Percentiles rank a stretch among this genome's conserved stretches.
Evolutionary conservation across 2,329 filamentous ascomycete species (phyloP).

Genomic region (Sclerotinia nivalis): DNA sequence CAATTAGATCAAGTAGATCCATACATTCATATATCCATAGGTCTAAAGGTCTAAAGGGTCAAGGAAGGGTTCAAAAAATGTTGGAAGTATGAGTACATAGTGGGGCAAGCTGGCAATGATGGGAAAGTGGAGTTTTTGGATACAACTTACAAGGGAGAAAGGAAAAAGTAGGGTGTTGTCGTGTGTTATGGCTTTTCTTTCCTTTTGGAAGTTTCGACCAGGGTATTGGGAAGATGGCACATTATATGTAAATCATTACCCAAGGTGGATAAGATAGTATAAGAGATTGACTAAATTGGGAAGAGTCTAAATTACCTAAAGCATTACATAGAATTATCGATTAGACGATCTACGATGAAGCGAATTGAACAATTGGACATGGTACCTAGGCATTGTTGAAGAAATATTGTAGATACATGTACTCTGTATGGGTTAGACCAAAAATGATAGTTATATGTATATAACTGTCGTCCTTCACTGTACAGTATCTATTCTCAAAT

Average conservation of each 20-base stretch:
- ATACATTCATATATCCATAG: too few relatives aligned
- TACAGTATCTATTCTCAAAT: too few relatives aligned
- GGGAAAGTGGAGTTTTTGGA: neutral
- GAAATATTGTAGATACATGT: neutral
- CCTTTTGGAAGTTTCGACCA: neutral
- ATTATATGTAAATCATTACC: neutral
- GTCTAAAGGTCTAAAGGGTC: neutral
- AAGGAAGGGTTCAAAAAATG: constrained; percentile 11
- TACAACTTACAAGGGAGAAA: neutral
- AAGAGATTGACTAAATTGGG: neutral
- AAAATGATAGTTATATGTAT: too few relatives aligned
- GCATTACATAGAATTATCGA: neutral
- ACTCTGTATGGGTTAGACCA: neutral
- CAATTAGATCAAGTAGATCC: too few relatives aligned
- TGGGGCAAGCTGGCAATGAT: neutral
- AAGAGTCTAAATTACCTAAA: neutral
- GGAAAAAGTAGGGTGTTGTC: neutral
- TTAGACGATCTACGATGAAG: too few relatives aligned
- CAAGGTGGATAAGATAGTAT: neutral
- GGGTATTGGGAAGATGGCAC: neutral
- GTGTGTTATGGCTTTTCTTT: neutral
- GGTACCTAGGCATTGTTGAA: neutral
- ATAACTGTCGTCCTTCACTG: too few relatives aligned
- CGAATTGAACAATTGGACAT: too few relatives aligned
- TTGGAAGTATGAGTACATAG: neutral